A percentile compares a stretch with the other conserved stretches of the same genome.
These are phyloP conservation scores for Lachancea kluyveri DNA, from an alignment of 805 yeast genomes.

Conservation along the genomic window DNA sequence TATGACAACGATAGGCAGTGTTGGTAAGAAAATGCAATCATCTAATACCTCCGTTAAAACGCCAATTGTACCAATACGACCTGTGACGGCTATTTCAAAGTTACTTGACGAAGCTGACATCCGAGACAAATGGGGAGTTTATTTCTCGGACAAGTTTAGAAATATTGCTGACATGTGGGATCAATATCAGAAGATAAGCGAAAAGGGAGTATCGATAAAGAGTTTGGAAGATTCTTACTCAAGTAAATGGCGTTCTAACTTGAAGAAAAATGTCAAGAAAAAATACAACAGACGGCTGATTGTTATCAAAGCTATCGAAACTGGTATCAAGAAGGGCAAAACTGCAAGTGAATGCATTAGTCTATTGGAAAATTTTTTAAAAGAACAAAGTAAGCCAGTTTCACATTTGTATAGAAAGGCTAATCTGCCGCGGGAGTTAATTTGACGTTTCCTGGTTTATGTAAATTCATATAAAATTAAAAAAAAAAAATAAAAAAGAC, in stretches of 20 bases:
- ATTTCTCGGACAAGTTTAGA: conserved; percentile 11
- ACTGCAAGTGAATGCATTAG: conserved; percentile 8
- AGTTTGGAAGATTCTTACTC: conserved; percentile 10
- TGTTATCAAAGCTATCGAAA: conserved; percentile 10
- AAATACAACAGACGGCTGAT: conserved; percentile 13
- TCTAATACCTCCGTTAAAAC: too few species aligned
- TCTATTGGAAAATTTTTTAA: conserved; percentile 6
- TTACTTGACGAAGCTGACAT: conserved; percentile 10
- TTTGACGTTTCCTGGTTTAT: conserved; percentile 1
- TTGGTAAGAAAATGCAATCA: too few species aligned
- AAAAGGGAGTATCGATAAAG: conserved; percentile 9
- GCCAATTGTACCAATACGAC: too few species aligned
- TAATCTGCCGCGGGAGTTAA: conserved; percentile 11
- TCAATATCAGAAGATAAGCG: conserved; percentile 11
- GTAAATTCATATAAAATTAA: neutral
- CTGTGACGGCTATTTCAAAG: neutral
- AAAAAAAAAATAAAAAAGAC: too few species aligned
- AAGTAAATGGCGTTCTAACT: conserved; percentile 12
- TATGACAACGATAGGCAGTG: too few species aligned
- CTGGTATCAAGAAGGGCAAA: conserved; percentile 6
- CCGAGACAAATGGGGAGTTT: conserved; percentile 11
- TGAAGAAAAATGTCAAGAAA: conserved; percentile 12
- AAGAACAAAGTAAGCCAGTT: conserved; percentile 9
- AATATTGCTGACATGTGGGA: conserved; percentile 12
- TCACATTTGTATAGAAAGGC: conserved; percentile 10